Base-by-base conservation (phyloP, 129 eudicot species). In the Deinandra increscens region DNA sequence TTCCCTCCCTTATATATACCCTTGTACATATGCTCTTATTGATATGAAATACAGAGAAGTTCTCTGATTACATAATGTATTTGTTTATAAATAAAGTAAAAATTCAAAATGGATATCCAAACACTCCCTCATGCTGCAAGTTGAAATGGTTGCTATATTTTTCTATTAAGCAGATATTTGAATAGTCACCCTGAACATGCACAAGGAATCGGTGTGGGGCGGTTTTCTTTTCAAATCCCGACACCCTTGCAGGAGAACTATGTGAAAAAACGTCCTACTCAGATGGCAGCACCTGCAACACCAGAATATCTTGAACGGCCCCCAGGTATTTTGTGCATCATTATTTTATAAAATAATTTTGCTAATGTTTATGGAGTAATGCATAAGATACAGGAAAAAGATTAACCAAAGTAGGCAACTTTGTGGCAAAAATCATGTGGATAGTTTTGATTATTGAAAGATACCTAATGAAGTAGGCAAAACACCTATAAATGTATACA, bases 211-310 rank as follows among this genome's bases (percentile, higher is more conserved):
- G 69, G 46, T 36, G 5, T 83, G 73, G 74, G 79, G 20, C 85
- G 74, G 51, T 94, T 94, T 82, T 94, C 99, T 5, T 94, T 94
- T 72, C 89, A 80, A 71, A 77, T 79, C 60, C 97, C 99, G 33
- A 85, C 66, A 71, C 97, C 97, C 11, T 75, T 92, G 81, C 88
- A 75, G 58, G 88, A 85, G 6, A 74, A 87, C 71, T 89, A 89
- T 59, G 92, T 86, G 37, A 70, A 73, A 69, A 86, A 89, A 78
- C 87, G 87, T 38, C 72, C 84, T 56, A 17, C 80, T 75, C 82
- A 68, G 65, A 22, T 51, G 22, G 42, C 80, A 10, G 65, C 78
- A 38, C 36, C 64, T 9, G 72, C 79, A 49, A 39, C 68, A 53
- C 75, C 70, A 17, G 81, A 54, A 48, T 41, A 34, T 59, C 71